Base-by-base conservation (phyloP, 495 filamentous ascomycete species). In the Cetradonia linearis region DNA sequence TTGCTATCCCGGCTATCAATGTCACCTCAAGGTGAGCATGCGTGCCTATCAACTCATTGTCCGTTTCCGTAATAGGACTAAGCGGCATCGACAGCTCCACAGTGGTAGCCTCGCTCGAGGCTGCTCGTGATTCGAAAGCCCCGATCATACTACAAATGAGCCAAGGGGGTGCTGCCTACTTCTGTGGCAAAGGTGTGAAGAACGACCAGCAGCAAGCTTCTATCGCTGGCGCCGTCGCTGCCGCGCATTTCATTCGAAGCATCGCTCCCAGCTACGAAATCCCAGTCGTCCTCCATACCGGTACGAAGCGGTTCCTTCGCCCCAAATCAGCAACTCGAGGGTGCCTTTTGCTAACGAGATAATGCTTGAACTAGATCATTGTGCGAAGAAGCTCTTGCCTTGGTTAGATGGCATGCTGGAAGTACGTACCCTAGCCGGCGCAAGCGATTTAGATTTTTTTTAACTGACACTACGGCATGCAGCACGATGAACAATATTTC, bases 381-480 rank as follows among this genome's bases (percentile, higher is more conserved):
- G 89, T 72, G 89, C 89, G 71, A 91, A 88, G 85, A 93, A 94
- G 81, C 84, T 94, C 53, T 81, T 93, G 18, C 89, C 90, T 47
- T 96, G 94, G 93, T 76, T 98, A 67, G 93, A 97, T 71, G 93
- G 93, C 67, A 91, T 98, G 85, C 74, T 97, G 53, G 88, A 90
- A 30, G 58, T 60, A 42, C 20, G 36, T 28, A 27, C 11, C 13
- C 7, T 40, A 8, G 3, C 6, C 10, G 28, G 37, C 4, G 20
- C 23, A 1, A 8, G 23, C 20, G 8, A 2, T 34, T 1, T 5
- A 8, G 23, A 46, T 1, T 7, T 2, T 5, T 1, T 18, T n/a
- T 3, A 1, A 38, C 58, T 60, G 27, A 60, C 34, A 16, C 20
- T 16, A 1, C 0, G 64, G 87, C 79, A 2, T 20, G 33, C 34